Evolutionary conservation across 2,329 filamentous ascomycete species (phyloP).

Genomic region (Talaromyces sp.): DNA sequence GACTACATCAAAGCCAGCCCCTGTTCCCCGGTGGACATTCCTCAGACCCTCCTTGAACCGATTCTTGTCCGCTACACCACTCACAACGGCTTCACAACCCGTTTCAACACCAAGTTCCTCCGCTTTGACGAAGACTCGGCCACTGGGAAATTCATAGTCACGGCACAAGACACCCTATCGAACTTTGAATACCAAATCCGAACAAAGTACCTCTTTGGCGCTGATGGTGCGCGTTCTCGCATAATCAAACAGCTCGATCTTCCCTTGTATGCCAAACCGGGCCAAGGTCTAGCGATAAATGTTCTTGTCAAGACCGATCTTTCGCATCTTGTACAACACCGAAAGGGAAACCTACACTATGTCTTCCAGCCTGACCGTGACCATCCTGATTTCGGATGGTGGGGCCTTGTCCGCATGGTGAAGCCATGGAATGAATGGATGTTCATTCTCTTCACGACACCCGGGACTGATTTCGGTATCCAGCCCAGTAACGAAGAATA

Average conservation of each 20-base stretch:
- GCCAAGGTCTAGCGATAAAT: slow-evolving; percentile 47
- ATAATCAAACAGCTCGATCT: slow-evolving; percentile 44
- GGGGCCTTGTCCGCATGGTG: slow-evolving; percentile 52
- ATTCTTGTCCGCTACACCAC: slow-evolving; percentile 40
- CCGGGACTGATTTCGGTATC: slow-evolving; percentile 21
- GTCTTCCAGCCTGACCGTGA: slow-evolving; percentile 51
- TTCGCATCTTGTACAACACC: slow-evolving; percentile 23
- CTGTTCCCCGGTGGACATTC: slow-evolving; percentile 40
- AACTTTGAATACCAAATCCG: neutral
- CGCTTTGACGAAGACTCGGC: slow-evolving; percentile 32
- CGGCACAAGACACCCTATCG: slow-evolving; percentile 25
- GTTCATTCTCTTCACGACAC: slow-evolving; percentile 48
- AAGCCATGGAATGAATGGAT: slow-evolving; percentile 61
- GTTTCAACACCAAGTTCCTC: slow-evolving; percentile 40
- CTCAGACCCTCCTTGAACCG: slow-evolving; percentile 47
- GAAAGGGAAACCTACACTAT: slow-evolving; percentile 58
- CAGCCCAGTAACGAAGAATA: slow-evolving; percentile 46
- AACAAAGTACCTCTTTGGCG: slow-evolving; percentile 56
- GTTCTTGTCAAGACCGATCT: slow-evolving; percentile 49
- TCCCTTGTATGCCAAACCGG: slow-evolving; percentile 41
- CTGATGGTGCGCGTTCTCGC: slow-evolving; percentile 48
- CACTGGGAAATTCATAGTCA: slow-evolving; percentile 33
- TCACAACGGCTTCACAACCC: slow-evolving; percentile 44
- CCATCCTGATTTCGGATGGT: slow-evolving; percentile 48
- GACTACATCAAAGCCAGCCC: slow-evolving; percentile 41